These are phyloP conservation scores for Oropetium thomaeum DNA, from an alignment of 176 grass and related monocot genomes.

Conservation along the genomic window DNA sequence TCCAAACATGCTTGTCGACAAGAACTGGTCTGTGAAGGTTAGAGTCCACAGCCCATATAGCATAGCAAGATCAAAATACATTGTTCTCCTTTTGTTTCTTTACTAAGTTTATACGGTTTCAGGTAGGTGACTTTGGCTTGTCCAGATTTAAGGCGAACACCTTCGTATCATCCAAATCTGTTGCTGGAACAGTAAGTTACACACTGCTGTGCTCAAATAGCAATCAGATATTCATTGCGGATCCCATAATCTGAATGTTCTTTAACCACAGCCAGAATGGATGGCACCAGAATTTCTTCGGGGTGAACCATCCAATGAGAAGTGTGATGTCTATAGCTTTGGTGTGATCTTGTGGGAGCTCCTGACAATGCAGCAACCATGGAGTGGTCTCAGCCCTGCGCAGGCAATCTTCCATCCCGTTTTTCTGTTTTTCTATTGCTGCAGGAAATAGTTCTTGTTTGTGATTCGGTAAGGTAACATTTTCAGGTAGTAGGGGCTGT, in stretches of 20 bases:
- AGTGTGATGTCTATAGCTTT: constrained; percentile 88
- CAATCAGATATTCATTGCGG: background rate
- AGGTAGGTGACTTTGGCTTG: constrained; percentile 97
- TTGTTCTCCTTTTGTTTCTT: constrained; percentile 21
- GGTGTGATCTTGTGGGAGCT: constrained; percentile 95
- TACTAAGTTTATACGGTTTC: constrained; percentile 29
- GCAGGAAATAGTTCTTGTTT: background rate
- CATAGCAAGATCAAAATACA: background rate
- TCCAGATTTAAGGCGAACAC: constrained; percentile 97
- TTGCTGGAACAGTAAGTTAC: constrained; percentile 83
- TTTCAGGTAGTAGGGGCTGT: constrained; percentile 87
- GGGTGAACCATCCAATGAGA: constrained; percentile 85
- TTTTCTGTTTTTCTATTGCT: background rate
- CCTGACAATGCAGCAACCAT: constrained; percentile 91
- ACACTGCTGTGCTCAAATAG: background rate
- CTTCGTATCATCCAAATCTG: constrained; percentile 94
- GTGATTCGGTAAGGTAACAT: background rate
- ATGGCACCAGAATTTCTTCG: constrained; percentile 95
- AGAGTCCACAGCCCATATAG: constrained; percentile 15
- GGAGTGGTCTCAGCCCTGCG: constrained; percentile 74
- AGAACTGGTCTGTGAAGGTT: constrained; percentile 95
- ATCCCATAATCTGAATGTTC: background rate
- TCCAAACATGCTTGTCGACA: constrained; percentile 93
- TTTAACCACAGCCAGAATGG: constrained; percentile 73
- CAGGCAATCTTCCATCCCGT: constrained; percentile 42